These are phyloP conservation scores for Sicyos baderoa DNA, from an alignment of 306 rosid species.

Conservation along the genomic window DNA sequence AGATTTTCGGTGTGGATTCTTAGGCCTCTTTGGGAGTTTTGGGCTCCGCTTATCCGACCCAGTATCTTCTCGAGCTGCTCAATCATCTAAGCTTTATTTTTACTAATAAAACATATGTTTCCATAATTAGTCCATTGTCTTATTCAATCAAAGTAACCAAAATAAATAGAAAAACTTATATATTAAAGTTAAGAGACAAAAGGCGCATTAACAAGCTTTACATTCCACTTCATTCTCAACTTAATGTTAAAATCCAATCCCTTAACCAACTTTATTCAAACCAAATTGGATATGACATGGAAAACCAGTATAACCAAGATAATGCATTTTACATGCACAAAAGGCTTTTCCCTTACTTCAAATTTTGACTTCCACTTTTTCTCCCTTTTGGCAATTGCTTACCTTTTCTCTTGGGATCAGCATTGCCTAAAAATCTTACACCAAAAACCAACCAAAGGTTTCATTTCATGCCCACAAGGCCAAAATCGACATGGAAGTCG, in stretches of 20 bases:
- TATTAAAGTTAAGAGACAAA: neutral
- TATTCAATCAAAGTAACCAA: neutral
- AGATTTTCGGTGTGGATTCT: no score
- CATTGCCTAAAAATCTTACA: neutral
- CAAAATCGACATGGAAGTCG: conserved; percentile 72
- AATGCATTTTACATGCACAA: neutral
- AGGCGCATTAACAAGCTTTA: neutral
- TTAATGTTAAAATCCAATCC: neutral
- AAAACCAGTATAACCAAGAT: neutral
- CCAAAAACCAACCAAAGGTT: neutral
- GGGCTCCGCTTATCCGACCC: no score
- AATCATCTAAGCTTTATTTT: no score
- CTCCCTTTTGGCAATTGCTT: neutral
- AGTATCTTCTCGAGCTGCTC: no score
- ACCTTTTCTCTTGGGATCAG: neutral
- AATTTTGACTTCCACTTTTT: neutral
- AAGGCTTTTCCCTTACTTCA: neutral
- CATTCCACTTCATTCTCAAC: neutral
- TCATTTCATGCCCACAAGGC: conserved; percentile 71
- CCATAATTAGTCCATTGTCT: no score
- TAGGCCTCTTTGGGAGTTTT: no score
- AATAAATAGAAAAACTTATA: neutral
- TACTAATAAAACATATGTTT: no score
- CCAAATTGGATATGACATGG: conserved; percentile 8
- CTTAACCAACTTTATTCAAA: neutral